phyloP scores from a whole-genome alignment of 2,329 filamentous ascomycete genomes.

The Alternaria sp. region DNA sequence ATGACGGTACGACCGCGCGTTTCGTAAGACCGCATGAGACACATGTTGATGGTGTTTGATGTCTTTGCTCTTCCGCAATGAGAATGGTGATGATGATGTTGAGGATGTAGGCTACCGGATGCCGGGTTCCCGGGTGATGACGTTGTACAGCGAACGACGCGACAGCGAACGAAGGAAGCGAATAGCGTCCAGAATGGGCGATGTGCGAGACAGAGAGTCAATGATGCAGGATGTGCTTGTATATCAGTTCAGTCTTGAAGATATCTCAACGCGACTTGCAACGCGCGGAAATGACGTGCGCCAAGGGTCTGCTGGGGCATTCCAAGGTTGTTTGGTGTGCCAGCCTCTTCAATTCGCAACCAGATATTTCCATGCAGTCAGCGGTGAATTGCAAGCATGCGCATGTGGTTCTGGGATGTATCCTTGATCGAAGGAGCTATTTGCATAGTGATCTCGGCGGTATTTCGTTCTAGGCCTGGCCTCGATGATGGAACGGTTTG shows the following conservation, averaged over 20 bases:
- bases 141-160: conserved; percentile 2
- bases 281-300: conserved; percentile 13
- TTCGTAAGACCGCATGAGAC: conserved; percentile 40
- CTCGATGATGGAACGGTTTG: neutral
- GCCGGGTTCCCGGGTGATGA: conserved; percentile 1
- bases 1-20: conserved; percentile 34
- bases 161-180: neutral
- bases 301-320: conserved; percentile 9
- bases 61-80: neutral
- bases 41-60: conserved; percentile 29
- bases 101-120: neutral
- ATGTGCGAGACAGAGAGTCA: neutral
- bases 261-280: neutral
- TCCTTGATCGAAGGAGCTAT: neutral
- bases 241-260: neutral
- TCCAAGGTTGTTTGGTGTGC: conserved; percentile 15
- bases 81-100: neutral
- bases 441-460: neutral
- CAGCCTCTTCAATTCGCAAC: conserved; percentile 1
- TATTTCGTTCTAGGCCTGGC: neutral
- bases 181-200: neutral
- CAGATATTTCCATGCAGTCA: neutral
- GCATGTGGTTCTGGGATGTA: neutral
- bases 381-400: neutral
- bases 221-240: neutral